Evolutionary conservation across 345 rosid genomes (phyloP).

Genomic region (Jatropha curcas): DNA sequence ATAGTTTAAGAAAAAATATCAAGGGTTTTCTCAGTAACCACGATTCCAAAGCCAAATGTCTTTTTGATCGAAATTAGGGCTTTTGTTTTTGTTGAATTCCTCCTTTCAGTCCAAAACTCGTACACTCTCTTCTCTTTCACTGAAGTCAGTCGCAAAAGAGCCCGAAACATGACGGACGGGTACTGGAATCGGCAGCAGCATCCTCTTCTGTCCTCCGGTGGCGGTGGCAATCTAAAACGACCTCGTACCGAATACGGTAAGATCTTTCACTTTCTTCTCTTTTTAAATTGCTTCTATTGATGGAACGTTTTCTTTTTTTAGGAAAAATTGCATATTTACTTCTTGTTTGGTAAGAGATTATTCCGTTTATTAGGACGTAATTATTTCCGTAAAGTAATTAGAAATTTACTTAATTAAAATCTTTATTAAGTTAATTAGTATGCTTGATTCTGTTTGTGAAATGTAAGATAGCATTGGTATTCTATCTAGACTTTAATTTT

Average conservation of each 20-base stretch:
- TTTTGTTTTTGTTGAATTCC: background rate
- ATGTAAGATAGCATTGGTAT: background rate
- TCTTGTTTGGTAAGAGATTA: background rate
- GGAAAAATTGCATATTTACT: background rate
- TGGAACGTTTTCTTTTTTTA: no score
- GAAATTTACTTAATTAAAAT: slow-evolving; percentile 4
- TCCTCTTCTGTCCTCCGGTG: slow-evolving; percentile 40
- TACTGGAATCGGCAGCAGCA: slow-evolving; percentile 72
- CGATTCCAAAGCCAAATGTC: background rate
- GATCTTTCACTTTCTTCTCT: background rate
- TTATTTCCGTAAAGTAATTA: background rate
- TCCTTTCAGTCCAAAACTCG: background rate
- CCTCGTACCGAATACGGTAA: slow-evolving; percentile 64
- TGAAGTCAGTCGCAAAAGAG: background rate
- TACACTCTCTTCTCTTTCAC: background rate
- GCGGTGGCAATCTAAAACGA: slow-evolving; percentile 45
- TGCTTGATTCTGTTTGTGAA: background rate
- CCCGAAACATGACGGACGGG: slow-evolving; percentile 50
- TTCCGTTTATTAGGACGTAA: background rate
- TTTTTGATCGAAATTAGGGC: background rate
- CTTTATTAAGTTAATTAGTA: background rate
- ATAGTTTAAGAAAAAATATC: background rate
- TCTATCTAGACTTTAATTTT: no score
- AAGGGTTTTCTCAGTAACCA: background rate
- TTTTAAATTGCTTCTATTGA: background rate